phyloP scores from a whole-genome alignment of 768 basidiomycete genomes.

The Udeniomyces megalosporus region DNA sequence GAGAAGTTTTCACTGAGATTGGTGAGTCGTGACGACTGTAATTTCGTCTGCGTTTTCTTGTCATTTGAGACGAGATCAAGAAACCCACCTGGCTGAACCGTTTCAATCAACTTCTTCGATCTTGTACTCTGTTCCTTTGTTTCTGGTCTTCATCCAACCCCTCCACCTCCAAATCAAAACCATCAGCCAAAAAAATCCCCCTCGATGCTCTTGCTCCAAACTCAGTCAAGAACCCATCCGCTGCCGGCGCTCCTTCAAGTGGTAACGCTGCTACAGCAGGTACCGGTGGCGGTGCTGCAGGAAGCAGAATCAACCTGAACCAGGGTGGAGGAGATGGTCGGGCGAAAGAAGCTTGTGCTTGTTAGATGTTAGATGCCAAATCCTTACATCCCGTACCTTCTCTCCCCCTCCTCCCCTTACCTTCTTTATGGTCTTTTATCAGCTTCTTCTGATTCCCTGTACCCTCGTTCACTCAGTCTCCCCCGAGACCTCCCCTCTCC shows the following conservation, averaged over 20 bases:
- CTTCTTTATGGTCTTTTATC: not conserved
- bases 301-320: no score
- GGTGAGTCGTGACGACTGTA: slow-evolving; percentile 40
- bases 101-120: not conserved
- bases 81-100: not conserved
- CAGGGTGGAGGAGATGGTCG: no score
- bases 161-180: no score
- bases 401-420: no score
- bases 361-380: no score
- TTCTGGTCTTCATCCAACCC: not conserved
- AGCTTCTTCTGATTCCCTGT: slow-evolving; percentile 9
- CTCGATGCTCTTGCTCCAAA: slow-evolving; percentile 64
- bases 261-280: slow-evolving; percentile 15
- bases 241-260: slow-evolving; percentile 10
- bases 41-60: not conserved
- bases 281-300: not conserved
- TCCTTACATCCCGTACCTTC: no score
- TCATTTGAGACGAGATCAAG: not conserved
- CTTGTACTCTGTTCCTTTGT: not conserved
- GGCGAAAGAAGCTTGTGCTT: no score
- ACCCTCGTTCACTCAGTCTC: slow-evolving; percentile 8
- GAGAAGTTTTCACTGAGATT: slow-evolving; percentile 96
- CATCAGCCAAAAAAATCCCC: slow-evolving; percentile 73
- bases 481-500: slow-evolving; percentile 5
- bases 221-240: slow-evolving; percentile 61